Evolutionary conservation across 148 eudicot species (phyloP).

Genomic region (Bassia scoparia): DNA sequence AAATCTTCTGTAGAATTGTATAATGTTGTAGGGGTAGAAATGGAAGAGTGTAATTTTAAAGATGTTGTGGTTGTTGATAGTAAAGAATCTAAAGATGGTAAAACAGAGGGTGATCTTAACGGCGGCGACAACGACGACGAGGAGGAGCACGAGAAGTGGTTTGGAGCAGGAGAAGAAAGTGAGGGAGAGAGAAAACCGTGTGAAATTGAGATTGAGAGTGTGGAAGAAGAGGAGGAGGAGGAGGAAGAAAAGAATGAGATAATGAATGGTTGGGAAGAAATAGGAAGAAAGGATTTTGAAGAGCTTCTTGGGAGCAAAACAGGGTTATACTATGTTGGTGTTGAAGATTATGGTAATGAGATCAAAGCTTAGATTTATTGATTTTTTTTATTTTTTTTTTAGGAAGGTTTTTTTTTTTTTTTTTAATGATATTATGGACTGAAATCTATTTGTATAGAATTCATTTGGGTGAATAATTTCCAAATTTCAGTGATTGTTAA

Average conservation of each 20-base stretch:
- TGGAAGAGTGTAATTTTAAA: conserved; percentile 7
- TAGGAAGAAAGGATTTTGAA: conserved; percentile 30
- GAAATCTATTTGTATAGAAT: background rate
- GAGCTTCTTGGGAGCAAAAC: conserved; percentile 24
- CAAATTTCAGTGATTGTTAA: background rate
- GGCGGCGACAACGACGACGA: background rate
- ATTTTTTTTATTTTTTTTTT: background rate
- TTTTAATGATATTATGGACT: background rate
- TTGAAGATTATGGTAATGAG: background rate
- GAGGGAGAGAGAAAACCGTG: conserved; percentile 2
- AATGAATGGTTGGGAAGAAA: conserved; percentile 33
- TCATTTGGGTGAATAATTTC: conserved; percentile 16
- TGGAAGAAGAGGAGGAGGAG: background rate
- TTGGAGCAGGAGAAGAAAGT: conserved; percentile 6
- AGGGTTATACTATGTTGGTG: background rate
- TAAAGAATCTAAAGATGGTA: background rate
- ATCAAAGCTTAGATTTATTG: background rate
- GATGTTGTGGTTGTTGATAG: conserved; percentile 1
- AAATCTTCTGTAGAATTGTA: conserved; percentile 20
- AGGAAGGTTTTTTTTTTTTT: background rate
- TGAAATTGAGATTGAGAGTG: conserved; percentile 34
- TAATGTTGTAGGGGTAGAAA: conserved; percentile 18
- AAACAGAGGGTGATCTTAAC: background rate
- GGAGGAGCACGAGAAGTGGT: background rate
- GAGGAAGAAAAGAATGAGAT: conserved; percentile 12